These are phyloP conservation scores for Climacium dendroides DNA, from an alignment of 225 moss, liverwort and hornwort species.

Conservation along the genomic window DNA sequence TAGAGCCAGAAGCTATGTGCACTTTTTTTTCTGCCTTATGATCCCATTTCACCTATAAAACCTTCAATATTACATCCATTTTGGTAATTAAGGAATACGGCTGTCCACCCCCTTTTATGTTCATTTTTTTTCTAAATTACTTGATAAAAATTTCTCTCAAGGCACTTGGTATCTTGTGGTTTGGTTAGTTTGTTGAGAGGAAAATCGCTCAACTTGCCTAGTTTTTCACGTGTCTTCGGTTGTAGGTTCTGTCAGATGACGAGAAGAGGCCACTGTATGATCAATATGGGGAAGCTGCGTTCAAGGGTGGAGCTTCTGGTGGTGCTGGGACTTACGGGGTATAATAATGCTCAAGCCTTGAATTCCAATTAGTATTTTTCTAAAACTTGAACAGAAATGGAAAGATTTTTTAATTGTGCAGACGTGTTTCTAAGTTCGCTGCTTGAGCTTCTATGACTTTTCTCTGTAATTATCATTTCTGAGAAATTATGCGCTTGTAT, in stretches of 20 bases:
- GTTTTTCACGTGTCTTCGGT: neutral
- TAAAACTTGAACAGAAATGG: neutral
- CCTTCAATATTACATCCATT: no score
- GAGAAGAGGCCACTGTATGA: conserved; percentile 58
- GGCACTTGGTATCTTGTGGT: neutral
- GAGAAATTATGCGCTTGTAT: neutral
- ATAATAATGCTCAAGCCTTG: neutral
- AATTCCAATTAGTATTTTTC: neutral
- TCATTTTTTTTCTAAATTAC: neutral
- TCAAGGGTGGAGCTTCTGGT: conserved; percentile 32
- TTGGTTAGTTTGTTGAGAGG: neutral
- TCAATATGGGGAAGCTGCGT: conserved; percentile 48
- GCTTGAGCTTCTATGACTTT: neutral
- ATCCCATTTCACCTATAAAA: neutral
- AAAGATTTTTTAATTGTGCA: neutral
- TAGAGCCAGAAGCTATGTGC: neutral
- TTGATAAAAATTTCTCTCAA: neutral
- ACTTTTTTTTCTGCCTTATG: neutral
- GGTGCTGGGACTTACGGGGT: conserved; percentile 42
- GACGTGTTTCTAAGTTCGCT: neutral
- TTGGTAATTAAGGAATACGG: neutral
- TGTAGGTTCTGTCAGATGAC: conserved; percentile 62
- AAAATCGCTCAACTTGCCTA: neutral
- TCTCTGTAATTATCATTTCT: neutral
- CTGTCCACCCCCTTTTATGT: neutral